Conservation (phyloP, 352 stramenopile species). For the Globisporangium yorkense region DNA sequence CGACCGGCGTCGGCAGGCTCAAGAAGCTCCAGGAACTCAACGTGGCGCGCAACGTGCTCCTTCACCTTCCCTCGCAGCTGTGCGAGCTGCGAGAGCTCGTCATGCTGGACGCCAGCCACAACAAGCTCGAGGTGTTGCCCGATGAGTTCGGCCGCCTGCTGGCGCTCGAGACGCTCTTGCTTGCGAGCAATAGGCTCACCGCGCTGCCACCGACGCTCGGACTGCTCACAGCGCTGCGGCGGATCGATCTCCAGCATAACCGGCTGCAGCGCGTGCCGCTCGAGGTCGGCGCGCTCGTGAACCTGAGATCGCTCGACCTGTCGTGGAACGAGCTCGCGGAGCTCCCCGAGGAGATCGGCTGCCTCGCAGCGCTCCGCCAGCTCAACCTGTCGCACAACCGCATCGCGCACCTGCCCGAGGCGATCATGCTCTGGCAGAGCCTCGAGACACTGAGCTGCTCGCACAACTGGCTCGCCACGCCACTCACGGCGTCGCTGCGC, state of each 20-base stretch:
- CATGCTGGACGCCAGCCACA: conserved; percentile 29
- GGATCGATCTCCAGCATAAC: conserved; percentile 37
- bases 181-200: conserved; percentile 43
- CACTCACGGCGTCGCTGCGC: conserved; percentile 26
- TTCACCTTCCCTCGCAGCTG: conserved; percentile 22
- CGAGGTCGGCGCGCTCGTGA: conserved; percentile 42
- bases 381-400: conserved; percentile 55
- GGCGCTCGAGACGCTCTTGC: conserved; percentile 24
- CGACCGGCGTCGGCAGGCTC: conserved; percentile 32
- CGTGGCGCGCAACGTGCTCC: conserved; percentile 30
- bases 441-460: conserved; percentile 38
- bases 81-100: conserved; percentile 26
- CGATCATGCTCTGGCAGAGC: conserved; percentile 40
- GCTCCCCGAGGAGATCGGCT: conserved; percentile 62
- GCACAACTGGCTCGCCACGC: conserved; percentile 40
- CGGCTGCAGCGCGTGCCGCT: conserved; percentile 32
- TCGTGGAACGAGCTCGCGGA: conserved; percentile 48
- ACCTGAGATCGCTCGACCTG: conserved; percentile 44
- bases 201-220: conserved; percentile 38
- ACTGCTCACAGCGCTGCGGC: conserved; percentile 24
- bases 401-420: conserved; percentile 31
- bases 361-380: conserved; percentile 26
- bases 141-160: conserved; percentile 17
- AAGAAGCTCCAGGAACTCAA: conserved; percentile 36
- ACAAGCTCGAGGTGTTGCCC: conserved; percentile 31